Conservation (phyloP, 2,329 filamentous ascomycete genomes). For the Biscogniauxia marginata region DNA sequence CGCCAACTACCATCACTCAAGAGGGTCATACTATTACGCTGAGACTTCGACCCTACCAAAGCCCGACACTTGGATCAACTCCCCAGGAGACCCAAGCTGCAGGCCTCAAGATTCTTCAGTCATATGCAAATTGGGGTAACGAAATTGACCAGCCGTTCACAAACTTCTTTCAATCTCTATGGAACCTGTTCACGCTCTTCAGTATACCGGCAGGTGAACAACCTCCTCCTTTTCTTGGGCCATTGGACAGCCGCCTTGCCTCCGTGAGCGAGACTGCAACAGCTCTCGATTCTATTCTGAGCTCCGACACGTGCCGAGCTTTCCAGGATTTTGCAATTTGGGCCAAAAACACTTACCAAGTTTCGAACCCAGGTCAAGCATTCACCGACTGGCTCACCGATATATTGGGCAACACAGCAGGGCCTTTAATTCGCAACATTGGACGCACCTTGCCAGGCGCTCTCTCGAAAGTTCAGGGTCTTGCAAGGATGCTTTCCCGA, state of each 20-base stretch:
- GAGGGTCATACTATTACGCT: not conserved
- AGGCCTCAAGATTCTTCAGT: not conserved
- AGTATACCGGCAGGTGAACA: not conserved
- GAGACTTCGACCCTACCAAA: not conserved
- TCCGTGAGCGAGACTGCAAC: not conserved
- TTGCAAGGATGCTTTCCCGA: not conserved
- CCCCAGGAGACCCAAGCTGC: not conserved
- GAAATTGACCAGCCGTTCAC: not conserved
- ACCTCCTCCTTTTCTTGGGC: not conserved
- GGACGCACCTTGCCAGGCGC: not conserved
- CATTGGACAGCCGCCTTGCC: not conserved
- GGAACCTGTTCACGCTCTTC: not conserved
- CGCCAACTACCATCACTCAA: not conserved
- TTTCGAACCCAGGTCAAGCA: not conserved
- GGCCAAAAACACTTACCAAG: not conserved
- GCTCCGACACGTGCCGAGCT: not conserved
- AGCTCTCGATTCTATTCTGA: not conserved
- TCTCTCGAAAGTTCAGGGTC: not conserved
- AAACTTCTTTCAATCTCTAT: not conserved
- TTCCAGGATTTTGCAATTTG: not conserved
- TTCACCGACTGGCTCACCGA: not conserved
- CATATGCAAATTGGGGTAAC: not conserved
- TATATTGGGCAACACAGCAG: not conserved
- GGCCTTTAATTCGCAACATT: not conserved
- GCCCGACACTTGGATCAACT: not conserved